These are phyloP conservation scores for Ceratobasidium sp. DNA, from an alignment of 1,284 basidiomycete species.

Conservation along the genomic window DNA sequence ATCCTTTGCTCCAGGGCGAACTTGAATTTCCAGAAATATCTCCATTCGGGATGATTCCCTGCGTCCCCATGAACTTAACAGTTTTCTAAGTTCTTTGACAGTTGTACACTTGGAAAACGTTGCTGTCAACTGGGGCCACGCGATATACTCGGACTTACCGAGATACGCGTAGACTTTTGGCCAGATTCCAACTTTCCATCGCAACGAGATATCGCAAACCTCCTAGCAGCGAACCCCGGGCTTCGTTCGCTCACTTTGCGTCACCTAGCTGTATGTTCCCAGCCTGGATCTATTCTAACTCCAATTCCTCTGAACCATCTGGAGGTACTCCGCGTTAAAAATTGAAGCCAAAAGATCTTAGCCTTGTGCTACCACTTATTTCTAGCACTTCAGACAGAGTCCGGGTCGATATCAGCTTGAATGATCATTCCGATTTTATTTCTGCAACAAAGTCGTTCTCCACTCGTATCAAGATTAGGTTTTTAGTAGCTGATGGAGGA, in stretches of 20 bases:
- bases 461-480: not conserved
- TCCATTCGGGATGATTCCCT: not conserved
- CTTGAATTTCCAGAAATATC: not conserved
- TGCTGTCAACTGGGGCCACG: not conserved
- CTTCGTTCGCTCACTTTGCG: not conserved
- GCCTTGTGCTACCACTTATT: not conserved
- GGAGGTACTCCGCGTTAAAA: not conserved
- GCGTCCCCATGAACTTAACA: not conserved
- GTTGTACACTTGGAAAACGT: not conserved
- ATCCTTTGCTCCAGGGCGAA: not conserved
- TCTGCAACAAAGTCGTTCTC: not conserved
- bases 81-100: not conserved
- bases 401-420: not conserved
- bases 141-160: not conserved
- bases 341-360: not conserved
- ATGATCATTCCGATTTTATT: not conserved
- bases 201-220: not conserved
- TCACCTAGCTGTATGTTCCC: not conserved
- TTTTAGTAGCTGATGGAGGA: too few relatives aligned
- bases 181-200: not conserved
- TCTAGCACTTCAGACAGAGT: not conserved
- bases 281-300: not conserved
- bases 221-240: not conserved
- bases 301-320: not conserved
- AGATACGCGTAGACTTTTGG: not conserved